phyloP scores from a whole-genome alignment of 768 basidiomycete species.

The Termitomyces sp. region DNA sequence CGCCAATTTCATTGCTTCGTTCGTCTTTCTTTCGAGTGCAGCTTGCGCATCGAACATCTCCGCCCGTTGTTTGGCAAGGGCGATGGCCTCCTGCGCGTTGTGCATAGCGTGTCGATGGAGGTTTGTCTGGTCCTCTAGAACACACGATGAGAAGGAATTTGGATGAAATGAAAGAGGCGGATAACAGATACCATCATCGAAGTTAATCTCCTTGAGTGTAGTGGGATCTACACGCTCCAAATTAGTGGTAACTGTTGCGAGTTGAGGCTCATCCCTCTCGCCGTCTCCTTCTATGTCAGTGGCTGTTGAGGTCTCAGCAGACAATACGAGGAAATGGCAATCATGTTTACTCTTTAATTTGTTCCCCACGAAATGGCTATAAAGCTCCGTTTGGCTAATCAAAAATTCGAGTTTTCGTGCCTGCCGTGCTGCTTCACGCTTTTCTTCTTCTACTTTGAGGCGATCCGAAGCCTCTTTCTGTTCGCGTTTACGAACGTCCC shows the following conservation, averaged over 20 bases:
- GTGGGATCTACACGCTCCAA: constrained; percentile 50
- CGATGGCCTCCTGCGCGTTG: constrained; percentile 88
- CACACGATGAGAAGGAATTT: not conserved
- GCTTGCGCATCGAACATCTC: constrained; percentile 82
- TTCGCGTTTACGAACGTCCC: constrained; percentile 88
- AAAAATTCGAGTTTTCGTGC: constrained; percentile 97
- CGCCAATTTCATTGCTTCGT: constrained; percentile 69
- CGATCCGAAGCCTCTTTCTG: constrained; percentile 93
- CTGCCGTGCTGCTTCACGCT: constrained; percentile 88
- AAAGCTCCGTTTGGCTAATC: constrained; percentile 97
- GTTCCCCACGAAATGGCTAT: constrained; percentile 98
- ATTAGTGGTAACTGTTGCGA: constrained; percentile 55
- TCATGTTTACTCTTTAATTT: constrained; percentile 75
- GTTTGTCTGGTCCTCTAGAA: constrained; percentile 81
- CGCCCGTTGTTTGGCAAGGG: constrained; percentile 73
- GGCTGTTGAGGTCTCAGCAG: constrained; percentile 40
- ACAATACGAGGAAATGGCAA: constrained; percentile 13
- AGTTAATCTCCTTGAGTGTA: constrained; percentile 74
- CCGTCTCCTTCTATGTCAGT: constrained; percentile 69
- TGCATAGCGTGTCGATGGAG: constrained; percentile 79
- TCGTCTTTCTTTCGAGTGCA: constrained; percentile 77
- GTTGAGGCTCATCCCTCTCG: constrained; percentile 32
- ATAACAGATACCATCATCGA: constrained; percentile 71
- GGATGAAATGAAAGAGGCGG: not conserved
- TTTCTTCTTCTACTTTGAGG: constrained; percentile 87